Base-by-base conservation (phyloP, 2,329 filamentous ascomycete genomes). In the Intubia oerlemansii region DNA sequence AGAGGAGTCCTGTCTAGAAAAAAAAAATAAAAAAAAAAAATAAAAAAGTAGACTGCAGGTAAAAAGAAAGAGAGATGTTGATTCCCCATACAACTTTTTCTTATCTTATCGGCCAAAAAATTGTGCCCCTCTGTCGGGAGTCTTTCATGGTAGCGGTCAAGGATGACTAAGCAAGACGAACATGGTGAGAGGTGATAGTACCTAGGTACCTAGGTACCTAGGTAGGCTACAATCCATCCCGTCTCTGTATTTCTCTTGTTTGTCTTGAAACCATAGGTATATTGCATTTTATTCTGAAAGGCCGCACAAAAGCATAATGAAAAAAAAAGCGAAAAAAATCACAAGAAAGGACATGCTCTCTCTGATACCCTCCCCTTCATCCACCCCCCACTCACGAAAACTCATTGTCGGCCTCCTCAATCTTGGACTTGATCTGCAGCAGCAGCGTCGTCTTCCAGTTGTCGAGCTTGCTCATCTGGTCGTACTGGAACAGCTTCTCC, bases 361-460 rank as follows among this genome's bases (percentile, higher is more conserved):
- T n/a, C n/a, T n/a, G n/a, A n/a, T n/a, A n/a, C n/a, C n/a, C n/a
- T n/a, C n/a, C n/a, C n/a, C n/a, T n/a, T n/a, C n/a, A n/a, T n/a
- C n/a, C n/a, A n/a, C n/a, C n/a, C n/a, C n/a, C n/a, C n/a, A n/a
- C n/a, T n/a, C n/a, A 51, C 24, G 48, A 45, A 28, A 51, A 51
- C 35, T 51, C 47, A 29, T 48, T 47, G 32, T 49, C 46, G 7
- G 45, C 46, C 37, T 50, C 57, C 53, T 85, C 75, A 42, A 92
- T 90, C 30, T 61, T 61, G 42, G 73, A 72, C 71, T 93, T 93
- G 43, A 93, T 64, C 41, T 71, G 66, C 44, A 91, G 55, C 37
- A 92, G 51, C 33, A 92, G 57, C 18, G 75, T 79, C 28, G 79
- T 92, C 74, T 93, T 92, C 85, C 85, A 95, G 57, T 85, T 88